Conservation (phyloP, 2,329 filamentous ascomycete species). For the Aspergillus tubingensis region DNA sequence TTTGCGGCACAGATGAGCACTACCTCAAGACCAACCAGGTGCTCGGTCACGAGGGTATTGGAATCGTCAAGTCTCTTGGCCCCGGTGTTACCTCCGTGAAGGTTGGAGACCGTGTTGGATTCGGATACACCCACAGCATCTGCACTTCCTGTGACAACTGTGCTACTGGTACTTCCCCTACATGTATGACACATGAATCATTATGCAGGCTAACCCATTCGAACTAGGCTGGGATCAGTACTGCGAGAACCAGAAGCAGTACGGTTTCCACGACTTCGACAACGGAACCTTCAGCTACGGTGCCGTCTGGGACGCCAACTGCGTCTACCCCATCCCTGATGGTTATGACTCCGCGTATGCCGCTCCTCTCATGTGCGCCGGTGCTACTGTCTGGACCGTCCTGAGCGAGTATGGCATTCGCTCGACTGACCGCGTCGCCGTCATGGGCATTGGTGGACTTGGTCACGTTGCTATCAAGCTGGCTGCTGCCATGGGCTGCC, state of each 20-base stretch:
- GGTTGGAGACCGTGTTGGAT: slow-evolving; percentile 40
- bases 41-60: slow-evolving; percentile 58
- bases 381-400: slow-evolving; percentile 12
- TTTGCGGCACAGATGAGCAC: slow-evolving; percentile 29
- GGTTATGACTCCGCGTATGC: slow-evolving; percentile 6
- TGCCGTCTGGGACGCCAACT: slow-evolving; percentile 32
- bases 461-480: slow-evolving; percentile 49
- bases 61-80: slow-evolving; percentile 51
- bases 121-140: slow-evolving; percentile 30
- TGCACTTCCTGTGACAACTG: slow-evolving; percentile 37
- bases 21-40: slow-evolving; percentile 23
- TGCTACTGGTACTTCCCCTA: slow-evolving; percentile 17
- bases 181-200: too few species aligned
- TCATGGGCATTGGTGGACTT: slow-evolving; percentile 15
- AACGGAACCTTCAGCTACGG: slow-evolving; percentile 33
- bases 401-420: slow-evolving; percentile 13
- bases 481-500: slow-evolving; percentile 66
- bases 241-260: slow-evolving; percentile 28
- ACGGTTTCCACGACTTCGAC: slow-evolving; percentile 31
- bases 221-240: slow-evolving; percentile 24
- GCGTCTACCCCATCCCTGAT: slow-evolving; percentile 6
- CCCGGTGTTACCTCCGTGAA: slow-evolving; percentile 49
- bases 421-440: slow-evolving; percentile 14
- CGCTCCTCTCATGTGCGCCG: slow-evolving; percentile 18
- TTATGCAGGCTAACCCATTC: background rate